These are phyloP conservation scores for Bryoerythrophyllum caledonicum DNA, from an alignment of 225 moss, liverwort and hornwort species.

Conservation along the genomic window DNA sequence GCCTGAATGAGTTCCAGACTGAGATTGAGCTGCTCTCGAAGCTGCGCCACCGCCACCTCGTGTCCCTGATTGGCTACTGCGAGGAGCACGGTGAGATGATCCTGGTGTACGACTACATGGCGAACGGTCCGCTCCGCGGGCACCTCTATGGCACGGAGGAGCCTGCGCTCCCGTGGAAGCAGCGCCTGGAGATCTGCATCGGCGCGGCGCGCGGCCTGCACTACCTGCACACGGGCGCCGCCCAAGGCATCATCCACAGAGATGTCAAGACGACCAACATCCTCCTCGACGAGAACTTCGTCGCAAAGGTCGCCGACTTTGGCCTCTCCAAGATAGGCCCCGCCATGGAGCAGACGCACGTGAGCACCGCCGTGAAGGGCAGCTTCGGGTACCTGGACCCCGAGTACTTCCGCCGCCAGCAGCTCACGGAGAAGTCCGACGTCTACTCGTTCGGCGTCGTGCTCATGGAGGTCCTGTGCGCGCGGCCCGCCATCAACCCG, in stretches of 20 bases:
- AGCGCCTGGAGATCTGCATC: slow-evolving; percentile 93
- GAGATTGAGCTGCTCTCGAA: slow-evolving; percentile 64
- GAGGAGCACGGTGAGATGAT: slow-evolving; percentile 69
- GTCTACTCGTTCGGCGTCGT: slow-evolving; percentile 98
- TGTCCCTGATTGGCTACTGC: slow-evolving; percentile 61
- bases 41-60: slow-evolving; percentile 58
- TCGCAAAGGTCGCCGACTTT: slow-evolving; percentile 97
- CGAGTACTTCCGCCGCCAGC: slow-evolving; percentile 96
- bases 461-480: slow-evolving; percentile 98
- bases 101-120: slow-evolving; percentile 63
- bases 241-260: slow-evolving; percentile 92
- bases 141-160: slow-evolving; percentile 70
- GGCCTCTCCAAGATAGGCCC: slow-evolving; percentile 95
- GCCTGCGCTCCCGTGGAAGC: slow-evolving; percentile 85
- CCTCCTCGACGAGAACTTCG: slow-evolving; percentile 89
- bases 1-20: slow-evolving; percentile 55
- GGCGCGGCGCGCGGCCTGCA: slow-evolving; percentile 94
- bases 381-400: slow-evolving; percentile 96
- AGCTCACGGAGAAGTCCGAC: slow-evolving; percentile 91
- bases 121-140: slow-evolving; percentile 56
- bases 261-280: slow-evolving; percentile 98
- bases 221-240: slow-evolving; percentile 95
- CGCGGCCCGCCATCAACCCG: slow-evolving; percentile 92
- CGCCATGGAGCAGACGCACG: slow-evolving; percentile 87
- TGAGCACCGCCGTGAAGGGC: slow-evolving; percentile 98